Conservation (phyloP, 1,284 basidiomycete species). For the Thelephora terrestris region DNA sequence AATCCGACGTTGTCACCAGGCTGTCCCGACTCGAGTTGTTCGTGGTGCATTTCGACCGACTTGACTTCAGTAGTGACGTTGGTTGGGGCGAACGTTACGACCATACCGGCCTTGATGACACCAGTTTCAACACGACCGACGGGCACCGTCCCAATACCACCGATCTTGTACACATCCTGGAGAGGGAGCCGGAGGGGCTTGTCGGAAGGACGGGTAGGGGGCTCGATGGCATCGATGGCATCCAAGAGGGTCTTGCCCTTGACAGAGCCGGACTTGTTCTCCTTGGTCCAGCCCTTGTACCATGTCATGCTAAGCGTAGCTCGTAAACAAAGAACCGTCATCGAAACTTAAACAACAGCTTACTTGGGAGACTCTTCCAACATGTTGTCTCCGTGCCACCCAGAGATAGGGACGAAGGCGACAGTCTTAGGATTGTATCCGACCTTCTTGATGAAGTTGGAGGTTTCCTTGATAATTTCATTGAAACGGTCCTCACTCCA, state of each 20-base stretch:
- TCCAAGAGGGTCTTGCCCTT: conserved; percentile 99
- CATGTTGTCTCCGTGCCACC: conserved; percentile 99
- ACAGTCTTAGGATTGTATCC: conserved; percentile 99
- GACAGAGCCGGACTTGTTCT: conserved; percentile 85
- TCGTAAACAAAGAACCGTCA: conserved; percentile 12
- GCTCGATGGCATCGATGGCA: conserved; percentile 99
- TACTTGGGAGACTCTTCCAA: conserved; percentile 93
- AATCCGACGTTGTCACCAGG: conserved; percentile 99
- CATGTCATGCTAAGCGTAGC: conserved; percentile 78
- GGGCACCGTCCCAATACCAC: conserved; percentile 99
- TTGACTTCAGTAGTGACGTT: conserved; percentile 99
- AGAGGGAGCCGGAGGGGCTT: conserved; percentile 99
- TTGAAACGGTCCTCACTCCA: conserved; percentile 99
- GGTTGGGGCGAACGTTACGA: conserved; percentile 93
- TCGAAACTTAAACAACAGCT: conserved; percentile 19
- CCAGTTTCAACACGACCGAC: conserved; percentile 99
- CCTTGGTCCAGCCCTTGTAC: conserved; percentile 99
- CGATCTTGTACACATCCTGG: conserved; percentile 99
- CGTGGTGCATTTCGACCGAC: conserved; percentile 99
- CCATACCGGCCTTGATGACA: conserved; percentile 99
- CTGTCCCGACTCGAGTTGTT: conserved; percentile 90
- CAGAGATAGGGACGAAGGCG: conserved; percentile 98
- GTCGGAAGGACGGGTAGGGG: conserved; percentile 93
- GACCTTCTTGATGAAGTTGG: conserved; percentile 99
- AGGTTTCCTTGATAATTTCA: conserved; percentile 99